Conservation (phyloP, 371 early-diverging fungal genomes). For the Lichtheimia hyalospora region DNA sequence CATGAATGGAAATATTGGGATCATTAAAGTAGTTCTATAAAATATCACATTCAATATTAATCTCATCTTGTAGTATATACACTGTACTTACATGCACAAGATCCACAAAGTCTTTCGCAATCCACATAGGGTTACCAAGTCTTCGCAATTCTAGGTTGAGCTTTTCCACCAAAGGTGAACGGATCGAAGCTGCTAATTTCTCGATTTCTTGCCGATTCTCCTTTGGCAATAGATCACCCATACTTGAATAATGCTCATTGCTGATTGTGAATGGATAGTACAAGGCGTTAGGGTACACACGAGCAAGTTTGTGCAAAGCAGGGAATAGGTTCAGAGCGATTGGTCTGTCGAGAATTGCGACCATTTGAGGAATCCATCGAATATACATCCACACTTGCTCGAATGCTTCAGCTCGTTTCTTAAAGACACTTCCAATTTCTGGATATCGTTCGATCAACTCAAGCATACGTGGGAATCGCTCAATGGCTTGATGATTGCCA, state of each 20-base stretch:
- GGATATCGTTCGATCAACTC: constrained; percentile 65
- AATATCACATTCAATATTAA: too few relatives aligned
- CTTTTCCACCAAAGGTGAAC: constrained; percentile 53
- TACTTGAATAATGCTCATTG: constrained; percentile 61
- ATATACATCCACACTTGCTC: constrained; percentile 66
- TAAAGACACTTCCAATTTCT: constrained; percentile 30
- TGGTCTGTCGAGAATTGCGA: constrained; percentile 64
- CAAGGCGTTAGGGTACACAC: constrained; percentile 65
- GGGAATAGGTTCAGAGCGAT: constrained; percentile 40
- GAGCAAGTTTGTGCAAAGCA: constrained; percentile 51
- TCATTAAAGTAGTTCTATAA: too few relatives aligned
- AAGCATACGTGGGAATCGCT: constrained; percentile 69
- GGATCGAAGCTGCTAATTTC: constrained; percentile 33
- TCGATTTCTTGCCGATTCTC: constrained; percentile 33
- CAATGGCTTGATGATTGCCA: constrained; percentile 44
- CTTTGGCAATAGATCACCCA: constrained; percentile 18
- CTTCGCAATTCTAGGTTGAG: constrained; percentile 67
- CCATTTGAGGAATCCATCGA: constrained; percentile 79
- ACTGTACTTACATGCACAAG: constrained; percentile 38
- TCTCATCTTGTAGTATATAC: background rate
- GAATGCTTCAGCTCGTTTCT: constrained; percentile 17
- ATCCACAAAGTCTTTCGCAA: constrained; percentile 67
- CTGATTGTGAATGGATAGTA: constrained; percentile 73
- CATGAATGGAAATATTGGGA: too few relatives aligned
- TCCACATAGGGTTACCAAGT: constrained; percentile 68